Evolutionary conservation across 1,284 basidiomycete genomes (phyloP).

Genomic region (Papiliotrema laurentii): DNA sequence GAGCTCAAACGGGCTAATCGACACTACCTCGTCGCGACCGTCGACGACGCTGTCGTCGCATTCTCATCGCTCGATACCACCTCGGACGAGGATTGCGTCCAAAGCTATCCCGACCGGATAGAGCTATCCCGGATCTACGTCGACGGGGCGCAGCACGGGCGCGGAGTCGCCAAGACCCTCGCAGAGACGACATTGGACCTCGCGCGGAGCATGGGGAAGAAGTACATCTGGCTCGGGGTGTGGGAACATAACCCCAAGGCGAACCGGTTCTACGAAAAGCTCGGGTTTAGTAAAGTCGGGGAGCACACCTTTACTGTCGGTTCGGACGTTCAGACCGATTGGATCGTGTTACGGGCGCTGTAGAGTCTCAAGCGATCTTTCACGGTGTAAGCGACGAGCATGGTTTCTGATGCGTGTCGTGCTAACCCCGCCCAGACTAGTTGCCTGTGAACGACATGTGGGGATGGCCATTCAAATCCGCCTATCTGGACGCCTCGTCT

Average conservation of each 20-base stretch:
- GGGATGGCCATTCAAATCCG: too few relatives aligned
- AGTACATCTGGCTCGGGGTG: slow-evolving; percentile 24
- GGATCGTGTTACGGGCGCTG: slow-evolving; percentile 10
- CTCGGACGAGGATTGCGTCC: slow-evolving; percentile 10
- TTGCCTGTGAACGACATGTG: too few relatives aligned
- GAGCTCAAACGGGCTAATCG: slow-evolving; percentile 6
- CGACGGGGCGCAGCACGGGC: slow-evolving; percentile 17
- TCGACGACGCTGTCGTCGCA: slow-evolving; percentile 6
- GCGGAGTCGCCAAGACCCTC: slow-evolving; percentile 16
- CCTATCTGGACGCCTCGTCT: too few relatives aligned
- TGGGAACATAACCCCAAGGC: slow-evolving; percentile 31
- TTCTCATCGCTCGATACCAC: slow-evolving; percentile 7
- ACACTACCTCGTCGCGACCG: neutral
- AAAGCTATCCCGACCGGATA: slow-evolving; percentile 3
- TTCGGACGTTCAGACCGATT: slow-evolving; percentile 7
- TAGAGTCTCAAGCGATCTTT: neutral
- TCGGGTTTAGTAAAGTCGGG: slow-evolving; percentile 21
- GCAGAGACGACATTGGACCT: slow-evolving; percentile 6
- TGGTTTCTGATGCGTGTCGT: too few relatives aligned
- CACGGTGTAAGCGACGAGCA: too few relatives aligned
- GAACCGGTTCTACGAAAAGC: slow-evolving; percentile 24
- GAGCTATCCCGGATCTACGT: slow-evolving; percentile 20
- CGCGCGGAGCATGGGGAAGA: slow-evolving; percentile 8
- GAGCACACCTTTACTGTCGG: slow-evolving; percentile 15
- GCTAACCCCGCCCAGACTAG: too few relatives aligned